A percentile compares a stretch with the other conserved stretches of the same genome.
Conservation (phyloP, 371 early-diverging fungal genomes). For the Coemansia sp. region DNA sequence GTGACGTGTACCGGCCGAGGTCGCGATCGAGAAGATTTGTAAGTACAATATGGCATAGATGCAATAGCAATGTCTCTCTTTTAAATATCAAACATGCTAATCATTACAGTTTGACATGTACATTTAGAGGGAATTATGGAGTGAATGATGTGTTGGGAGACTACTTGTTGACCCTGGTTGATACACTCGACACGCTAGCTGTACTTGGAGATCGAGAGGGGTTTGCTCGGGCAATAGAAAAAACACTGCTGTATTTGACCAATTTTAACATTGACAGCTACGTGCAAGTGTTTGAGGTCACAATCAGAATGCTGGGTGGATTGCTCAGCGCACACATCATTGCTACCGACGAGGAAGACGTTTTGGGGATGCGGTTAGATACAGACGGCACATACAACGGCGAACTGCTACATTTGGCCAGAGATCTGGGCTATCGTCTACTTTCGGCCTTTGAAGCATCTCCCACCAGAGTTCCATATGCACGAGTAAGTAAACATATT, state of each 20-base stretch:
- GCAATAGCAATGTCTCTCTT: neutral
- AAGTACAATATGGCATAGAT: slow-evolving; percentile 41
- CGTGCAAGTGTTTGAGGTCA: slow-evolving; percentile 93
- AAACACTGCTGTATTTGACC: slow-evolving; percentile 62
- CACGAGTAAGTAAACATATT: slow-evolving; percentile 52
- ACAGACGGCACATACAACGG: slow-evolving; percentile 59
- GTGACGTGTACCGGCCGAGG: slow-evolving; percentile 77
- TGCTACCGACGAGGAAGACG: slow-evolving; percentile 63
- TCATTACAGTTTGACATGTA: neutral
- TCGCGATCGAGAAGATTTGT: slow-evolving; percentile 68
- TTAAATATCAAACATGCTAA: neutral
- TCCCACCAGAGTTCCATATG: slow-evolving; percentile 82
- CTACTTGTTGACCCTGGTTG: slow-evolving; percentile 87
- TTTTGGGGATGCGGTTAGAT: slow-evolving; percentile 55
- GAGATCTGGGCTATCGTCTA: slow-evolving; percentile 81
- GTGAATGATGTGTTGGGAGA: slow-evolving; percentile 89
- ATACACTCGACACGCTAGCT: slow-evolving; percentile 83
- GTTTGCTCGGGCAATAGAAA: slow-evolving; percentile 72
- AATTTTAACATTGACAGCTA: slow-evolving; percentile 78
- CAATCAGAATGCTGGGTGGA: slow-evolving; percentile 88
- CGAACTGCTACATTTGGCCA: slow-evolving; percentile 74
- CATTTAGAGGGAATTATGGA: slow-evolving; percentile 18
- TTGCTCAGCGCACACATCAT: slow-evolving; percentile 86
- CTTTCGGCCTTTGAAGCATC: slow-evolving; percentile 85
- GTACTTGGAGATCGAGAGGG: slow-evolving; percentile 68